phyloP scores from a whole-genome alignment of 1,139 yeast species.

The Candida albicans region DNA sequence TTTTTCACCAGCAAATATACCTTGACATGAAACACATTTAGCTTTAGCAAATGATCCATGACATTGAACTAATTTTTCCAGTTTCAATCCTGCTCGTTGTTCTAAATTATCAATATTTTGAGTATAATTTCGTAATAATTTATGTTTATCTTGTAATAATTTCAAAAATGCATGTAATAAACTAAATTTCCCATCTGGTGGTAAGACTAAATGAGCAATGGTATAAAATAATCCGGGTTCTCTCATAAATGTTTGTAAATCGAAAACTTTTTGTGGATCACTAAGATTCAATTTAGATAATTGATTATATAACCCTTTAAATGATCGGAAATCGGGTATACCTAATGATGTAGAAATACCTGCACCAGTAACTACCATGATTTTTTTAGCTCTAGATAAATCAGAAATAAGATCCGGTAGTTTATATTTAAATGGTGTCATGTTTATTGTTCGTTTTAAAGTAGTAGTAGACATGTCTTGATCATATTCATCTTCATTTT shows the following conservation, averaged over 20 bases:
- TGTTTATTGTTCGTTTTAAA: not conserved
- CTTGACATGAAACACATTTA: conserved; percentile 76
- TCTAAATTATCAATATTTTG: conserved; percentile 92
- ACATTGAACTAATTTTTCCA: conserved; percentile 78
- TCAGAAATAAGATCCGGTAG: conserved; percentile 9
- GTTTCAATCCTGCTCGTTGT: conserved; percentile 70
- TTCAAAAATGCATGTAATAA: conserved; percentile 84
- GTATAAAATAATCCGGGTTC: conserved; percentile 83
- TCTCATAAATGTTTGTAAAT: conserved; percentile 64
- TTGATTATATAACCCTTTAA: conserved; percentile 76
- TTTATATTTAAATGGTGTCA: conserved; percentile 4
- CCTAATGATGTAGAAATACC: conserved; percentile 91
- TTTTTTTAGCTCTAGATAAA: conserved; percentile 27
- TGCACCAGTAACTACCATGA: conserved; percentile 87
- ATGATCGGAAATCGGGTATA: conserved; percentile 90
- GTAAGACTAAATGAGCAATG: conserved; percentile 82
- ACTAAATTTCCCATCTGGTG: conserved; percentile 69
- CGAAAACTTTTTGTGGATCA: conserved; percentile 94
- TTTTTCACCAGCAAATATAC: conserved; percentile 63
- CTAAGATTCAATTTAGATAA: conserved; percentile 67
- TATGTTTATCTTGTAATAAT: conserved; percentile 72
- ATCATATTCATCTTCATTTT: not conserved
- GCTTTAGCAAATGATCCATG: conserved; percentile 94
- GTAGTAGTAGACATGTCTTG: not conserved
- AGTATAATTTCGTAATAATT: conserved; percentile 80